Evolutionary conservation across 2,329 filamentous ascomycete species (phyloP).

Genomic region (Graphium sp.): DNA sequence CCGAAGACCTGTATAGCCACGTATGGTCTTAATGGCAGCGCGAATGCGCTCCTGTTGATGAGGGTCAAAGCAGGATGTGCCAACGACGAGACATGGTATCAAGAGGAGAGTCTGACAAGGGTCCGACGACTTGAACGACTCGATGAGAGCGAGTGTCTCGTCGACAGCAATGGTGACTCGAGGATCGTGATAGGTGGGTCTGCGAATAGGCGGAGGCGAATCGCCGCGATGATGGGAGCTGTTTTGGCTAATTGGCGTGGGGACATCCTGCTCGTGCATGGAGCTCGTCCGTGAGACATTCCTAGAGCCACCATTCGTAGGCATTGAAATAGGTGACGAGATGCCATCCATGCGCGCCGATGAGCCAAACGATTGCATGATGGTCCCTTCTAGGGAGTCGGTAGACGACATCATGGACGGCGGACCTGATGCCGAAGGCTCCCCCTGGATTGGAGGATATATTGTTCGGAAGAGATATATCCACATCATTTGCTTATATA

Average conservation of each 20-base stretch:
- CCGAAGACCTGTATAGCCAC: slow-evolving; percentile 40
- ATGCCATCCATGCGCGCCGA: too few relatives aligned
- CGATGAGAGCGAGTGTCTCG: slow-evolving; percentile 35
- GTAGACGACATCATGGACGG: slow-evolving; percentile 1
- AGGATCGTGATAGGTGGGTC: slow-evolving; percentile 28
- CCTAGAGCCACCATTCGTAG: background rate
- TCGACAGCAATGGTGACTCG: slow-evolving; percentile 37
- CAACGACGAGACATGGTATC: slow-evolving; percentile 42
- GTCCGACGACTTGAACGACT: slow-evolving; percentile 37
- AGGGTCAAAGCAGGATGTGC: slow-evolving; percentile 38
- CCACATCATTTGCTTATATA: slow-evolving; percentile 52
- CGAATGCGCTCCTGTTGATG: slow-evolving; percentile 34
- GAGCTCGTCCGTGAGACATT: slow-evolving; percentile 18
- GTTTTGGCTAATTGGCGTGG: background rate
- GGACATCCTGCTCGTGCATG: slow-evolving; percentile 18
- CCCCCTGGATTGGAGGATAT: slow-evolving; percentile 30
- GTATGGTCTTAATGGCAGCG: slow-evolving; percentile 28
- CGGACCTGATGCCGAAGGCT: too few relatives aligned
- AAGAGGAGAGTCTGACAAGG: slow-evolving; percentile 41
- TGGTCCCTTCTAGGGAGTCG: too few relatives aligned
- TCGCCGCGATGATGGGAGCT: slow-evolving; percentile 6
- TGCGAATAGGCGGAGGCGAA: slow-evolving; percentile 28
- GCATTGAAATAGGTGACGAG: too few relatives aligned
- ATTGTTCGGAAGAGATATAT: slow-evolving; percentile 46
- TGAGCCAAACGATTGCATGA: too few relatives aligned